Percentiles rank a stretch among this genome's conserved stretches.
These are phyloP conservation scores for Metschnikowia proteae DNA, from an alignment of 805 yeast species.

Conservation along the genomic window DNA sequence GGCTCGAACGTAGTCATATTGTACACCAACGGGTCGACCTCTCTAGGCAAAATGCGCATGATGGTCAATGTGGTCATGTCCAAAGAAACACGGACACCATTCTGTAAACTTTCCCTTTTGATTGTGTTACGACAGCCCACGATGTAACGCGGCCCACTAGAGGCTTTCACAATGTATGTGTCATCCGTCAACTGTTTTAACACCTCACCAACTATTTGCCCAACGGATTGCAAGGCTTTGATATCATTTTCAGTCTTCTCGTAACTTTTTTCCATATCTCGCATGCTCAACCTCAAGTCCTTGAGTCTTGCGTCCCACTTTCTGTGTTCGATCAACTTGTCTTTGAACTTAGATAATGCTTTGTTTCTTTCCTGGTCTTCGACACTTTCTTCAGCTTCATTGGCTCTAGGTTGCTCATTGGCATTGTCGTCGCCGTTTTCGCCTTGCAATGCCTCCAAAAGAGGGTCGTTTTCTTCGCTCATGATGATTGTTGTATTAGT, in stretches of 20 bases:
- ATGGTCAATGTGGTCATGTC: conserved; percentile 97
- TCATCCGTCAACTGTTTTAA: conserved; percentile 93
- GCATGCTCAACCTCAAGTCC: conserved; percentile 75
- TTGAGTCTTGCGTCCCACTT: conserved; percentile 91
- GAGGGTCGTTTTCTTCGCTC: conserved; percentile 68
- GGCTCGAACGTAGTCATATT: conserved; percentile 98
- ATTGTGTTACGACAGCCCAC: conserved; percentile 96
- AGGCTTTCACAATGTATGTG: conserved; percentile 91
- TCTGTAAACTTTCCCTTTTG: conserved; percentile 74
- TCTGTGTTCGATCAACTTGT: conserved; percentile 86
- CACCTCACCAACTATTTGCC: conserved; percentile 96
- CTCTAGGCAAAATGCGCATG: conserved; percentile 95
- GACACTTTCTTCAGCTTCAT: conserved; percentile 21
- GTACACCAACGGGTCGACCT: conserved; percentile 96
- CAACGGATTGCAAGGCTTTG: conserved; percentile 94
- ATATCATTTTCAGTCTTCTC: conserved; percentile 96
- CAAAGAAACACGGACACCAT: conserved; percentile 93
- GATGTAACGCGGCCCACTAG: conserved; percentile 95
- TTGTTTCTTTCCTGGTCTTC: conserved; percentile 70
- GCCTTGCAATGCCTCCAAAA: conserved; percentile 58
- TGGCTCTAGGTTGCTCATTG: conserved; percentile 19
- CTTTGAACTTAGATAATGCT: conserved; percentile 75
- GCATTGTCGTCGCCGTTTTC: conserved; percentile 25
- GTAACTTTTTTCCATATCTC: conserved; percentile 76
- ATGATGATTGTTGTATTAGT: conserved; percentile 32